Conservation (phyloP, 1,139 yeast genomes). For the Saccharomyces hybrid region DNA sequence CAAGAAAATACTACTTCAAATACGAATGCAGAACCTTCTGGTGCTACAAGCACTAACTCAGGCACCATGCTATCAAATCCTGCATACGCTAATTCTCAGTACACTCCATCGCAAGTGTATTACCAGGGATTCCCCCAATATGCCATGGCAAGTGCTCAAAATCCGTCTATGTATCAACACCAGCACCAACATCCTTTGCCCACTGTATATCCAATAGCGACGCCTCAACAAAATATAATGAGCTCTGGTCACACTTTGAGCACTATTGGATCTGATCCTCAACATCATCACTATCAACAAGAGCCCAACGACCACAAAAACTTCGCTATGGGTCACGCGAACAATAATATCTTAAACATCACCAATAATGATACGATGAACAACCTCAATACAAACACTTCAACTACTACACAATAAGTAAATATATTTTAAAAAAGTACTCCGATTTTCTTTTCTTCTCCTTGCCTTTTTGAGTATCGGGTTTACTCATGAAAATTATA, state of each 20-base stretch:
- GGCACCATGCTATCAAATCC: not conserved
- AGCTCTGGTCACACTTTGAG: not conserved
- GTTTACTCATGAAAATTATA: not conserved
- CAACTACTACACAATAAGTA: not conserved
- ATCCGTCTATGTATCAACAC: slow-evolving; percentile 7
- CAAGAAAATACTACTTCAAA: not conserved
- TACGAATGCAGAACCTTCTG: not conserved
- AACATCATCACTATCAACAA: not conserved
- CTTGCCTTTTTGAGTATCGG: not conserved
- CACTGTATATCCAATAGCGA: slow-evolving; percentile 1
- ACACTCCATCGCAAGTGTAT: not conserved
- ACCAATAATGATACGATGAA: not conserved
- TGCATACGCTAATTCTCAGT: not conserved
- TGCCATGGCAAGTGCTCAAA: not conserved
- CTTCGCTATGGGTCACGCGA: not conserved
- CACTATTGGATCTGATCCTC: not conserved
- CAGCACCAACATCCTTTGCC: slow-evolving; percentile 8
- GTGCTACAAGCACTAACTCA: not conserved
- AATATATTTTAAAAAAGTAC: not conserved
- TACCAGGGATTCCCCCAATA: not conserved
- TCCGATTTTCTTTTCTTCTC: not conserved
- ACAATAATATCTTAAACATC: not conserved
- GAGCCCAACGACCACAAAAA: not conserved
- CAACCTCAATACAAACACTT: not conserved
- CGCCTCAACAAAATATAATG: not conserved